Evolutionary conservation across 805 yeast species (phyloP).

Genomic region (Ascoidea tarda): DNA sequence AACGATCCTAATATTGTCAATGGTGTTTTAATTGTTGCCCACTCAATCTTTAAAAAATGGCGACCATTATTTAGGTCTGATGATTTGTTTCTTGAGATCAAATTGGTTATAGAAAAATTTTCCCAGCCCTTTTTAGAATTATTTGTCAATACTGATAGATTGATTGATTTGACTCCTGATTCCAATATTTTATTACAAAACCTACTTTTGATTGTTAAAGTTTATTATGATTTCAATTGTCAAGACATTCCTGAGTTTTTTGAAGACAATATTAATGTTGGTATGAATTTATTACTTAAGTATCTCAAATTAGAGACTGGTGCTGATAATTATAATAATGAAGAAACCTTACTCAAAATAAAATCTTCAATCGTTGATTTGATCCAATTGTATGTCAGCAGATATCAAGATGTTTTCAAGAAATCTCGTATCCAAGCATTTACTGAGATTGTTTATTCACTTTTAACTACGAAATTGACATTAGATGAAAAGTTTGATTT

Average conservation of each 20-base stretch:
- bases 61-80: slow-evolving; percentile 88
- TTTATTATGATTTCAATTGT: slow-evolving; percentile 88
- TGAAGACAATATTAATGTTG: slow-evolving; percentile 70
- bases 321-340: slow-evolving; percentile 39
- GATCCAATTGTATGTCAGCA: slow-evolving; percentile 70
- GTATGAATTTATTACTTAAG: slow-evolving; percentile 74
- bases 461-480: slow-evolving; percentile 45
- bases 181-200: slow-evolving; percentile 51
- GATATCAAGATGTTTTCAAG: slow-evolving; percentile 89
- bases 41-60: slow-evolving; percentile 94
- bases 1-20: slow-evolving; percentile 64
- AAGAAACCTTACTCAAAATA: slow-evolving; percentile 49
- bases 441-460: slow-evolving; percentile 70
- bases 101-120: slow-evolving; percentile 74
- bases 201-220: slow-evolving; percentile 55
- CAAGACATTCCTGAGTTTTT: slow-evolving; percentile 98
- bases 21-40: slow-evolving; percentile 85
- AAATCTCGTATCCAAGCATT: slow-evolving; percentile 52
- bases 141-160: slow-evolving; percentile 49
- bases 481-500: slow-evolving; percentile 71
- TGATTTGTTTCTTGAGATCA: slow-evolving; percentile 76
- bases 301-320: slow-evolving; percentile 52
- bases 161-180: slow-evolving; percentile 31
- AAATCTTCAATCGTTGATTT: slow-evolving; percentile 79
- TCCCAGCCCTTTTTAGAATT: slow-evolving; percentile 65